Base-by-base conservation (phyloP, 176 grass and related monocot species). In the Zoysia japonica region DNA sequence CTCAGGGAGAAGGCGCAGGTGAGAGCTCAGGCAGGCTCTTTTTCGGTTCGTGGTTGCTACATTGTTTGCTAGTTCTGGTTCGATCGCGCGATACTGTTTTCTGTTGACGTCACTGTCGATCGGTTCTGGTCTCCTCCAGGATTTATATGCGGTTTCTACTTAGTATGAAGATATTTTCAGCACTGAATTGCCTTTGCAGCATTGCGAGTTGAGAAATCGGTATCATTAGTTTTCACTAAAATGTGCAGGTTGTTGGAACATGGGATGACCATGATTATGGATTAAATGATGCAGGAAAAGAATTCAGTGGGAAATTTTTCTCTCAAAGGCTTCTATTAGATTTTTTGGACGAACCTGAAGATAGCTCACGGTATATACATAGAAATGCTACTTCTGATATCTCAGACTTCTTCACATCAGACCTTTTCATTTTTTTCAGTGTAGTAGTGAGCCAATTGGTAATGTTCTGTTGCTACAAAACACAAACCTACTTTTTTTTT, bases 231-330 rank as follows among this genome's bases (percentile, higher is more conserved):
- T 52, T 80, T 51, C 51, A 53, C 11, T 57, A 72, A 75, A 61
- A 36, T 61, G 75, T 80, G 93, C 84, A 92, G 95, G 89, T 97
- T 71, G 82, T 97, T 87, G 95, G 95, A 61, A 94, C 92, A 83
- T 97, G 89, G 95, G 95, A 97, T 82, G 95, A 94, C 80, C 95
- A 97, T 87, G 95, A 97, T 84, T 97, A 90, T 83, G 95, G 95
- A 87, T 85, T 97, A 53, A 97, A 97, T 94, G 95, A 97, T 81
- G 95, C 95, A 35, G 95, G 92, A 47, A 94, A 94, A 84, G 94
- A 97, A 66, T 94, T 94, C 70, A 70, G 45, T 56, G 85, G 85
- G 49, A 94, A 92, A 79, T 39, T 87, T 54, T 57, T 82, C 16
- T 85, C 54, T 77, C 94, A 97, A 47, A 90, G 74, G 80, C 91